phyloP scores from a whole-genome alignment of 1,284 basidiomycete species.

The Fomitopsis schrenkii region DNA sequence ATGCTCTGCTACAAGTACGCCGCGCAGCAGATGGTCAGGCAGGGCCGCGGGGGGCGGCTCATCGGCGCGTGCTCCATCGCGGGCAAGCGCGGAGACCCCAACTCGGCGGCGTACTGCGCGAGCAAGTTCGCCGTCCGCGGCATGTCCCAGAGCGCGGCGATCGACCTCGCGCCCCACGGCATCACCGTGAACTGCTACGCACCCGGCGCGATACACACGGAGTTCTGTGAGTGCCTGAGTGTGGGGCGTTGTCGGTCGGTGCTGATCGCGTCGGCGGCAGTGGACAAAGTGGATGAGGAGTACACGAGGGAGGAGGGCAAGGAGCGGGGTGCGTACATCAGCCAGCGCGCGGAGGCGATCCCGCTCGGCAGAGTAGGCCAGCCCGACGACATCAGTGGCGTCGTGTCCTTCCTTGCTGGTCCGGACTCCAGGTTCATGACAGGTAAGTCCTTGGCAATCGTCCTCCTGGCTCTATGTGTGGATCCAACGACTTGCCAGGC shows the following conservation, averaged over 20 bases:
- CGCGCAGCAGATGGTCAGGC: slow-evolving; percentile 28
- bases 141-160: slow-evolving; percentile 19
- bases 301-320: slow-evolving; percentile 3
- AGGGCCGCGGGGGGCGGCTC: slow-evolving; percentile 30
- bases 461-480: too few species aligned
- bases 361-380: slow-evolving; percentile 19
- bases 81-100: slow-evolving; percentile 15
- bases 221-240: slow-evolving; percentile 12
- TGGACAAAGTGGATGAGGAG: slow-evolving; percentile 6
- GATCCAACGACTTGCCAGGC: background rate
- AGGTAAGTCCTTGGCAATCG: slow-evolving; percentile 15
- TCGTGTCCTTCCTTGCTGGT: slow-evolving; percentile 35
- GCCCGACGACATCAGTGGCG: slow-evolving; percentile 30
- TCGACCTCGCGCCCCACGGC: slow-evolving; percentile 19
- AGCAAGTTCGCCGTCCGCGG: slow-evolving; percentile 22
- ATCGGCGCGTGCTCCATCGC: slow-evolving; percentile 22
- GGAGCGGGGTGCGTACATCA: slow-evolving; percentile 4
- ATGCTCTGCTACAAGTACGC: slow-evolving; percentile 31
- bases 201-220: slow-evolving; percentile 17
- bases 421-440: slow-evolving; percentile 31
- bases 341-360: slow-evolving; percentile 6
- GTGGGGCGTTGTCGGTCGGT: background rate
- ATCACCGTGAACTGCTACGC: slow-evolving; percentile 22
- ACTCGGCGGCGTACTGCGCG: slow-evolving; percentile 15
- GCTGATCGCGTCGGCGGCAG: background rate